Conservation (phyloP, 441 rosid species). For the Gossypium gossypioides region DNA sequence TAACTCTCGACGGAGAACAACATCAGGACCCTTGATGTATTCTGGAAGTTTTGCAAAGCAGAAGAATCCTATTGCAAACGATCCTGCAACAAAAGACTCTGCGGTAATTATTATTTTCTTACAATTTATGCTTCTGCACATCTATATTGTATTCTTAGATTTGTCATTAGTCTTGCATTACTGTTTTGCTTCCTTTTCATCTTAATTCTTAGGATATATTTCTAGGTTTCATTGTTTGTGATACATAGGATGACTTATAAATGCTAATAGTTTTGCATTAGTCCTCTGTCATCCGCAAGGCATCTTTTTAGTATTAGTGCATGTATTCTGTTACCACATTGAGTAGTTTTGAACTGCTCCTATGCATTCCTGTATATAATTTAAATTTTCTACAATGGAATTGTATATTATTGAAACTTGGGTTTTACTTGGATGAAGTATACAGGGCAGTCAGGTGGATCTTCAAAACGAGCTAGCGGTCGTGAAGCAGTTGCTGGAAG, state of each 20-base stretch:
- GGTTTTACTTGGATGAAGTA: slow-evolving; percentile 17
- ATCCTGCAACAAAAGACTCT: slow-evolving; percentile 35
- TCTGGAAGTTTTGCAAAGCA: slow-evolving; percentile 45
- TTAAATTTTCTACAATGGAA: no score
- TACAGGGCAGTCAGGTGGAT: slow-evolving; percentile 41
- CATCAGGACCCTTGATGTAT: slow-evolving; percentile 38
- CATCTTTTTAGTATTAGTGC: neutral
- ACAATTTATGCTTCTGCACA: neutral
- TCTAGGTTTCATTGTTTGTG: neutral
- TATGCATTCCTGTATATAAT: neutral
- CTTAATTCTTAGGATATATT: neutral
- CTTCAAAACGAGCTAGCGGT: slow-evolving; percentile 37
- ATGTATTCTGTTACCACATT: neutral
- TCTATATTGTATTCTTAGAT: neutral
- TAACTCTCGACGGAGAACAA: slow-evolving; percentile 38
- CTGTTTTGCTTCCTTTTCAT: neutral
- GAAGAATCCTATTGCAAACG: slow-evolving; percentile 36
- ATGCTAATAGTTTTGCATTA: neutral
- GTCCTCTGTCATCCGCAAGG: neutral
- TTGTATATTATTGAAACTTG: neutral
- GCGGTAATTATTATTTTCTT: slow-evolving; percentile 24
- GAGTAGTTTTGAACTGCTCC: neutral
- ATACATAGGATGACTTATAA: neutral
- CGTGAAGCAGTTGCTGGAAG: slow-evolving; percentile 36
- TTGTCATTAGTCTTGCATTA: neutral